Base-by-base conservation (phyloP, 345 rosid genomes). In the Garcia nutans region DNA sequence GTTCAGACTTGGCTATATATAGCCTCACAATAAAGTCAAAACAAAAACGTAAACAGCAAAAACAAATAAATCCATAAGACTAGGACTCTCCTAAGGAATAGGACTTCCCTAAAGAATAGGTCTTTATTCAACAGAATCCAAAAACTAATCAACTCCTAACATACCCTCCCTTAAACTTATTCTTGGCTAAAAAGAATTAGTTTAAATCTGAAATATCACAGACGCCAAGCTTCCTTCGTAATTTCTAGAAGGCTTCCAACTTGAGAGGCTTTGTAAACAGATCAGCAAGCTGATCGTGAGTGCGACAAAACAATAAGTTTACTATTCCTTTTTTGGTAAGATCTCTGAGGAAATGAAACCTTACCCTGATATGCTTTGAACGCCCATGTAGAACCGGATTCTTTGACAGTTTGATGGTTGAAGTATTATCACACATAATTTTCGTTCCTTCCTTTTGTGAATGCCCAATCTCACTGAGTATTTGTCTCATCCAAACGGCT, bases 251-350 rank as follows among this genome's bases (percentile, higher is more conserved):
- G 6, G 8, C 24, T 19, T 70, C 73, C 15, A 70, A 13, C 62
- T 71, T 71, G 1, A 71, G 2, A 0, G 28, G 63, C 15, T 56
- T 56, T 0, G n/a, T 71, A 31, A 71, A 56, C 3, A 71, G 15
- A 28, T 71, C 74, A 33, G 49, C 74, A 20, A 71, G 31, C 37
- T 71, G 65, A 3, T 56, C 22, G 20, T 17, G 49, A n/a, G 64
- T 71, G 3, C 28, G 17, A n/a, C 65, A 71, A 13, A 19, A 22
- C 1, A 31, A 59, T 52, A 68, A 12, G 1, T 23, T n/a, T 0
- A 68, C 41, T 10, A 49, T 41, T 2, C 72, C 72, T 9, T 68
- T 59, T n/a, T 22, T 24, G 1, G 52, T 20, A 0, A 71, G 64
- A 33, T 55, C 50, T 3, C 74, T 31, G 0, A 71, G 64, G 31